Conservation (phyloP, 139 green algal genomes). For the Tetraselmis striata region DNA sequence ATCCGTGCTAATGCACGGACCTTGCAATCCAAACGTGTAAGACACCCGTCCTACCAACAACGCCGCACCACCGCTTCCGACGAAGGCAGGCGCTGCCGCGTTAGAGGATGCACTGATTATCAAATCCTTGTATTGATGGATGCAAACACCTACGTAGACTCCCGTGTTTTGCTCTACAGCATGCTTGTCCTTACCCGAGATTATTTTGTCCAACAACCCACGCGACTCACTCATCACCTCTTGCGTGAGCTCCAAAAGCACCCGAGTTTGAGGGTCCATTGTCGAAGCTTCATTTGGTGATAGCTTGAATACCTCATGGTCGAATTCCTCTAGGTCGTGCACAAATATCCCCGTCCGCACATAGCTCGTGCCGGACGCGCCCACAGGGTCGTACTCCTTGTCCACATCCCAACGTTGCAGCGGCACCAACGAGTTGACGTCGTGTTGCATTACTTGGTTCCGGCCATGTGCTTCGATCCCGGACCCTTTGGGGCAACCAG, state of each 20-base stretch:
- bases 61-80: constrained; percentile 24
- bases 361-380: constrained; percentile 28
- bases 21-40: constrained; percentile 46
- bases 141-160: constrained; percentile 40
- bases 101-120: background rate
- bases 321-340: constrained; percentile 56
- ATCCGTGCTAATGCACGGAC: constrained; percentile 42
- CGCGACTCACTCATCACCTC: constrained; percentile 18
- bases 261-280: constrained; percentile 81
- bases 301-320: constrained; percentile 63
- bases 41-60: constrained; percentile 46
- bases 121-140: constrained; percentile 33
- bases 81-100: constrained; percentile 19
- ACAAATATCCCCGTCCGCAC: constrained; percentile 62
- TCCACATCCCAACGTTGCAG: constrained; percentile 31
- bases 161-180: constrained; percentile 2
- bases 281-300: constrained; percentile 53
- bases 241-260: constrained; percentile 59
- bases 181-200: background rate
- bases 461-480: background rate
- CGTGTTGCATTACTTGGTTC: background rate
- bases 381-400: constrained; percentile 10
- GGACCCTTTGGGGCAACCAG: background rate
- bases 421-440: constrained; percentile 19
- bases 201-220: background rate